These are phyloP conservation scores for Ustilago hordei DNA, from an alignment of 1,284 basidiomycete species.

Conservation along the genomic window DNA sequence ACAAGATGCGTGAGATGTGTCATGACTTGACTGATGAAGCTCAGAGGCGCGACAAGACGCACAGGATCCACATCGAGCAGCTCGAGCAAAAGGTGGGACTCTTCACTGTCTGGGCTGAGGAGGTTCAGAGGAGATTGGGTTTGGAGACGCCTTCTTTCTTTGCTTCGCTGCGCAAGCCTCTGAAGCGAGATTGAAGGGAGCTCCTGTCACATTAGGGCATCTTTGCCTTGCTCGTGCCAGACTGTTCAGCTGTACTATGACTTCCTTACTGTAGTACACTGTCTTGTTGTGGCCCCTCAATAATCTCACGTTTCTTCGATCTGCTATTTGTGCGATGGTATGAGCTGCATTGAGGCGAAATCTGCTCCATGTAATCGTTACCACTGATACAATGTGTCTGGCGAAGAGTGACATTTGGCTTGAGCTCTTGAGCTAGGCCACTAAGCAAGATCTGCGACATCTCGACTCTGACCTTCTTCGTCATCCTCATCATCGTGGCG, in stretches of 20 bases:
- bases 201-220: not conserved
- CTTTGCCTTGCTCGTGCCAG: not conserved
- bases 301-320: slow-evolving; percentile 3
- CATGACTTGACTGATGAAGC: slow-evolving; percentile 45
- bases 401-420: not conserved
- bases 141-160: slow-evolving; percentile 43
- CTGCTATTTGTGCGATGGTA: not conserved
- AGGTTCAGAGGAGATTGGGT: slow-evolving; percentile 40
- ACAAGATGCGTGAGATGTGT: slow-evolving; percentile 37
- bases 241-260: not conserved
- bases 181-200: slow-evolving; percentile 24
- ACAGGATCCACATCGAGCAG: slow-evolving; percentile 38
- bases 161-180: slow-evolving; percentile 41
- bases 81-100: slow-evolving; percentile 46
- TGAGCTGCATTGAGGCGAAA: not conserved
- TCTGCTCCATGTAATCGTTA: not conserved
- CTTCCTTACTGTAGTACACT: not conserved
- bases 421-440: not conserved
- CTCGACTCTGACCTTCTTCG: slow-evolving; percentile 17
- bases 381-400: not conserved
- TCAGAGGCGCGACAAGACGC: slow-evolving; percentile 32
- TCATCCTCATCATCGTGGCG: slow-evolving; percentile 55
- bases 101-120: slow-evolving; percentile 47
- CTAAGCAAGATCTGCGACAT: slow-evolving; percentile 16
- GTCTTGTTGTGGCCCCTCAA: not conserved